Evolutionary conservation across 768 basidiomycete genomes (phyloP), one percentile per base, ranked within the genome.

Genomic region (Daedaleopsis nitida): DNA sequence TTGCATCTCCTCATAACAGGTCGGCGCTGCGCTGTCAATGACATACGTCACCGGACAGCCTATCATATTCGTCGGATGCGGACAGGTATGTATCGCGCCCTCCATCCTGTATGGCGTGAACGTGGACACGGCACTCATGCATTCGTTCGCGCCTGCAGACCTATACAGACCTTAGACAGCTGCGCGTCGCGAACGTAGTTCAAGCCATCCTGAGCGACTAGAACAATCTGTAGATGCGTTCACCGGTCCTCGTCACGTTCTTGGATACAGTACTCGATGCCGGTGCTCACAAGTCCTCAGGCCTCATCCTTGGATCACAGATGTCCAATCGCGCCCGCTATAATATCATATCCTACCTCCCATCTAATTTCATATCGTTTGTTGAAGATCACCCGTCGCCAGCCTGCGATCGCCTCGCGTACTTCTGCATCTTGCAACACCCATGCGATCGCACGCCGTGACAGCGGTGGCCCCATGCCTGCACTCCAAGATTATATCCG

Each of bases 31-130:
- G 10, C 81, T 99, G 55, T 97, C 94, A 3, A 98, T 99, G 97
- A 97, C 96, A 53, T 98, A 97, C 75, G 94, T 98, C 57, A 98
- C 97, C 2, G 96, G 97, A 23, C 96, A 98, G 71, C 96, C 97
- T 17, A 98, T 99, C 76, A 82, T 98, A 23, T 99, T 99, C 73
- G 94, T 99, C 65, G 97, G 97, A 8, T 97, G 94, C 69, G 97
- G 97, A 39, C 95, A 96, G 89, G 92, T 93, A 65, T 72, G 24
- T 58, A 34, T 16, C 45, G 45, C 43, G 52, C 17, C 45, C 48
- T 44, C n/a, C 38, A 4, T 24, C n/a, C n/a, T n/a, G n/a, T n/a
- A n/a, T n/a, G n/a, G n/a, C n/a, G n/a, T n/a, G n/a, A n/a, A n/a
- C 10, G 42, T 42, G 43, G 48, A 35, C 52, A 59, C 55, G 43